Base-by-base conservation (phyloP, 441 rosid species). In the Rhodomyrtus psidioides region DNA sequence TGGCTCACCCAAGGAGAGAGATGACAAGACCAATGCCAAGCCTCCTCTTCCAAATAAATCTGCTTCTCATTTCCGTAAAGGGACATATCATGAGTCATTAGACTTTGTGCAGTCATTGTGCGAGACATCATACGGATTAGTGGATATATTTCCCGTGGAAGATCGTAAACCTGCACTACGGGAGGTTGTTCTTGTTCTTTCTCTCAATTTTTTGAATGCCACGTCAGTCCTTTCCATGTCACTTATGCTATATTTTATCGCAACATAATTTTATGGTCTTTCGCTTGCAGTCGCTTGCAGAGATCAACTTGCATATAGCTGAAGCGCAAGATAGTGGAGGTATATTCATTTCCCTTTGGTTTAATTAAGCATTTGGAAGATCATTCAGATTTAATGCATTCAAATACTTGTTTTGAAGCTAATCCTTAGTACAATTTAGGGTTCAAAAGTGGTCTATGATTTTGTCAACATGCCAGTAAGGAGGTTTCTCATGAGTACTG, bases 91-190 rank as follows among this genome's bases (percentile, higher is more conserved):
- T 23, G 96, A 94, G 88, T 97, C 99, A 30, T 92, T 97, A 92
- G 98, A 97, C 86, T 95, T 97, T 94, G 99, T 97, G 87, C 95
- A 90, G 90, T 90, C 97, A 30, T 86, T 97, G 79, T 97, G 99
- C 85, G 99, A 97, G 55, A 97, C 97, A 83, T 97, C 99, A n/a
- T 97, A 95, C 91, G 97, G 97, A 82, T 92, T 97, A 89, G 99
- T 96, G 56, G 99, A 97, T 91, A 91, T 97, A 83, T 97, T 97
- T 93, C 99, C 99, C 46, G 93, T 94, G 84, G 99, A 97, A 94
- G 99, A 97, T 91, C 95, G 99, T 84, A 96, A 97, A 92, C 90
- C 91, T 92, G 97, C 98, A 88, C 95, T 97, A 74, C 90, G 94
- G 88, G 99, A 97, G 99, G 99, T 97, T 88, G 60, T 89, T 91